Evolutionary conservation across 176 grass and related monocot species (phyloP).

Genomic region (Dendrocalamus sinicus): DNA sequence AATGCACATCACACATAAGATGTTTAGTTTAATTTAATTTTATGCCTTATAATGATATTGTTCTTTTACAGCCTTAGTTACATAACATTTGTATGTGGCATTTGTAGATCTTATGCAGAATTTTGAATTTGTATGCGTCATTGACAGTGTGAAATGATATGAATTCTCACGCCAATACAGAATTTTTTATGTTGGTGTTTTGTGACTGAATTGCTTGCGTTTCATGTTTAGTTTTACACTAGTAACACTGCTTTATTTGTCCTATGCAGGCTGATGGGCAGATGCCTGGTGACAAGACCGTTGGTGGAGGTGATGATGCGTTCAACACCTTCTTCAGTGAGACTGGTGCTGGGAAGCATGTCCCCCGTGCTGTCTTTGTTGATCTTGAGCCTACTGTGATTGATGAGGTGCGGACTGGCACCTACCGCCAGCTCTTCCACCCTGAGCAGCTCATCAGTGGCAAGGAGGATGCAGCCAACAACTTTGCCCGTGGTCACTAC

Average conservation of each 20-base stretch:
- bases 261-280: slow-evolving; percentile 57
- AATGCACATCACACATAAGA: not conserved
- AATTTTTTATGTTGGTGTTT: too few relatives aligned
- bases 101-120: not conserved
- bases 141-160: not conserved
- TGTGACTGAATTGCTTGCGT: not conserved
- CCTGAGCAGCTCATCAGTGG: slow-evolving; percentile 76
- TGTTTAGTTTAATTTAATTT: not conserved
- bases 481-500: slow-evolving; percentile 79
- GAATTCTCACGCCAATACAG: not conserved
- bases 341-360: slow-evolving; percentile 73
- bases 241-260: not conserved
- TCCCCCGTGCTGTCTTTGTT: slow-evolving; percentile 70
- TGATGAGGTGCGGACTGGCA: slow-evolving; percentile 65
- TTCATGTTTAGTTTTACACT: not conserved
- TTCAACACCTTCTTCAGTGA: slow-evolving; percentile 86
- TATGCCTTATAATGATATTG: not conserved
- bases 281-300: slow-evolving; percentile 65
- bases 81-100: not conserved
- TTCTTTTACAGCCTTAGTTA: not conserved
- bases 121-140: not conserved
- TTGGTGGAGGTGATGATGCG: slow-evolving; percentile 70
- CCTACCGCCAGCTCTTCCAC: slow-evolving; percentile 75
- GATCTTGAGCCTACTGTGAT: slow-evolving; percentile 73
- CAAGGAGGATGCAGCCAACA: slow-evolving; percentile 79